Base-by-base conservation (phyloP, 768 basidiomycete species). In the Artomyces pyxidatus region DNA sequence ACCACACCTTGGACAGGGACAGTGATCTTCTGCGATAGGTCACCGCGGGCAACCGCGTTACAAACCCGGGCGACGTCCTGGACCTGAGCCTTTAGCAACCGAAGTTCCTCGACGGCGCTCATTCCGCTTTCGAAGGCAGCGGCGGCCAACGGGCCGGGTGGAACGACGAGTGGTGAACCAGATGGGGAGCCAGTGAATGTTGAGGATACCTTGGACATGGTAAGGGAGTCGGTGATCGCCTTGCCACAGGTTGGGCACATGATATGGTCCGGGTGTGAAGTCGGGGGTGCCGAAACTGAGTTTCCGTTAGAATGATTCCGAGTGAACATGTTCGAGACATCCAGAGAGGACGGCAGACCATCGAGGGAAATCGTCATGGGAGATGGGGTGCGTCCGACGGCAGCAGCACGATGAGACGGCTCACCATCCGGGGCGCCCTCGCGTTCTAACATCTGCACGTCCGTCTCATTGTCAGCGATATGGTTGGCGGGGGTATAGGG, bases 51-150 rank as follows among this genome's bases (percentile, higher is more conserved):
- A 40, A 75, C 74, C 37, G 74, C 74, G 59, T 73, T 72, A 57
- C 75, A 77, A 28, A 77, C 75, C 11, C 75, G 59, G 6, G 74
- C 72, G 48, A 77, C 73, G 37, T 55, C 79, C 66, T 87, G 82
- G 0, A 90, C 85, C 64, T 89, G 88, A 21, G 84, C 84, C 60
- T 86, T 86, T 48, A 90, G 75, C 30, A 88, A 65, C 56, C 73
- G 75, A 17, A 90, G 73, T 64, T 90, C 86, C 59, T 86, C 80
- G 5, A 80, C 76, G 16, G 78, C 78, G 48, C 74, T 77, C 73
- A 81, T 73, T 23, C 76, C 77, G 49, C 72, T 71, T 60, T 78
- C 75, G 35, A 69, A 71, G 0, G 76, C 75, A 0, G 77, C 76
- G 19, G 68, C 63, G 19, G 71, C 73, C 22, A 79, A 67, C 14